A percentile compares a stretch with the other conserved stretches of the same genome.
These are phyloP conservation scores for Colletotrichum orbiculare DNA, from an alignment of 2,329 filamentous ascomycete species.

Conservation along the genomic window DNA sequence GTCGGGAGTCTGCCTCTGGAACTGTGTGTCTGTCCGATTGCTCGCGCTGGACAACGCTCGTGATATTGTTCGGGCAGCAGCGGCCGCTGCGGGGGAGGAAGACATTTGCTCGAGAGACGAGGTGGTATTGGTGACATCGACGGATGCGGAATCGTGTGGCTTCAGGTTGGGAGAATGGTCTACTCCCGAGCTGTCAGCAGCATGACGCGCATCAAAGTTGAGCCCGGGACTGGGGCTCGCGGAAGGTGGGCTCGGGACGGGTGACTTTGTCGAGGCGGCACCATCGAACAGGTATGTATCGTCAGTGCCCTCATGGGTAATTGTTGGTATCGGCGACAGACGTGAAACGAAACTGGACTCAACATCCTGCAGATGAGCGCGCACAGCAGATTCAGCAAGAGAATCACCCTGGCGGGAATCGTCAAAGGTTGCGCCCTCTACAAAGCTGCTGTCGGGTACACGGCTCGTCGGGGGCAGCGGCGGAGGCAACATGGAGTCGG, in stretches of 20 bases:
- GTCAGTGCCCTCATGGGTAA: conserved; percentile 60
- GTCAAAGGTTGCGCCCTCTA: conserved; percentile 54
- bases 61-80: conserved; percentile 64
- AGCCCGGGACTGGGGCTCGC: conserved; percentile 36
- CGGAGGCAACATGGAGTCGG: conserved; percentile 38
- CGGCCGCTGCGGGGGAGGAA: conserved; percentile 67
- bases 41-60: conserved; percentile 61
- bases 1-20: conserved; percentile 38
- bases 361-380: conserved; percentile 69
- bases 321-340: conserved; percentile 65
- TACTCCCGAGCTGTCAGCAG: conserved; percentile 6
- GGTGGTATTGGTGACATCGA: conserved; percentile 55
- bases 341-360: conserved; percentile 74
- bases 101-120: conserved; percentile 64
- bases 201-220: conserved; percentile 13
- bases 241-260: conserved; percentile 43
- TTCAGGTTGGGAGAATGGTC: conserved; percentile 29
- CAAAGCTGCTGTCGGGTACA: conserved; percentile 52
- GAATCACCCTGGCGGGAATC: conserved; percentile 57
- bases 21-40: conserved; percentile 40
- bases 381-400: conserved; percentile 63
- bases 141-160: conserved; percentile 41
- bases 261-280: conserved; percentile 48
- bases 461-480: conserved; percentile 36
- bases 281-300: conserved; percentile 70